These are phyloP conservation scores for Stephania japonica DNA, from an alignment of 164 flowering plant species.

Conservation along the genomic window DNA sequence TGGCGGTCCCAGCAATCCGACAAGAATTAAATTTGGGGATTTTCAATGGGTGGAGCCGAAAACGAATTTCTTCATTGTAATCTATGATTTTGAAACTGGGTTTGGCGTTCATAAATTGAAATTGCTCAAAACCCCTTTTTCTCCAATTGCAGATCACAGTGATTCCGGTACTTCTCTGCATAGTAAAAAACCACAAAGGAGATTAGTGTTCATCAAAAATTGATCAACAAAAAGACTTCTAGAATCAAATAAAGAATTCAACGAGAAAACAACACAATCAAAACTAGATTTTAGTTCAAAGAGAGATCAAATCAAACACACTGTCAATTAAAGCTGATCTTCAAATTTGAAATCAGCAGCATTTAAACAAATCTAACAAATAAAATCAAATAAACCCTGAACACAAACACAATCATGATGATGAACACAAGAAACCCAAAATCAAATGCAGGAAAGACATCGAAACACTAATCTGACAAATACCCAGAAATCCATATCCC, in stretches of 20 bases:
- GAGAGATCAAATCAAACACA: neutral
- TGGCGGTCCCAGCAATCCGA: neutral
- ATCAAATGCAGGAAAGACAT: slow-evolving; percentile 4
- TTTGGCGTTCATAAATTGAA: slow-evolving; percentile 30
- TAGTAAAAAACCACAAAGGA: neutral
- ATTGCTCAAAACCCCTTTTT: neutral
- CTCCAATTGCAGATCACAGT: neutral
- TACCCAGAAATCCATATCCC: neutral
- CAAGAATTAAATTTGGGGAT: neutral
- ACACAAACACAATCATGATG: neutral
- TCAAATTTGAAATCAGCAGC: neutral
- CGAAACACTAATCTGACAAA: neutral
- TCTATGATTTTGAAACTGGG: slow-evolving; percentile 27
- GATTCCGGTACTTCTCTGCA: slow-evolving; percentile 1
- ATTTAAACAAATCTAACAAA: neutral
- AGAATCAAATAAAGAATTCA: neutral
- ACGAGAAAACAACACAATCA: no score
- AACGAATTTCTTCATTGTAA: neutral
- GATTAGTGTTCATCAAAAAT: neutral
- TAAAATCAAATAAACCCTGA: neutral
- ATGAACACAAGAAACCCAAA: neutral
- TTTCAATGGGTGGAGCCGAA: slow-evolving; percentile 3
- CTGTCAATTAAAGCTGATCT: neutral
- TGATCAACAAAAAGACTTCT: no score
- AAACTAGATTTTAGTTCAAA: no score